Conservation (phyloP, 2,329 filamentous ascomycete genomes). For the Verticillium longisporum region DNA sequence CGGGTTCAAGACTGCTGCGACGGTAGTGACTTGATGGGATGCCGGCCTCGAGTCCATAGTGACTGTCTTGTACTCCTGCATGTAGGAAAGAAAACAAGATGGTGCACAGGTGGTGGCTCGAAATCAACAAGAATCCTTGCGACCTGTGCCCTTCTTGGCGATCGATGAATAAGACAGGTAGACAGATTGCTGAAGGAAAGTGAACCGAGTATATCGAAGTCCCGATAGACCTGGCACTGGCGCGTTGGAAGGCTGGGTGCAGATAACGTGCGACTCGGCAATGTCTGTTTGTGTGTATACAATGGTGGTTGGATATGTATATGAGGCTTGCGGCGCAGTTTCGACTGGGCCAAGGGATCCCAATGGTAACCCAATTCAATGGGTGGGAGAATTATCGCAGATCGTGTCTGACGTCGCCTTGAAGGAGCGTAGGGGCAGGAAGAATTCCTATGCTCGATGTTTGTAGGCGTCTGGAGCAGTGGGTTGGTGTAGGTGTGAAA, state of each 20-base stretch:
- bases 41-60: constrained; percentile 31
- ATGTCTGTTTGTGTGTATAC: background rate
- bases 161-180: too few relatives aligned
- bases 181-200: too few relatives aligned
- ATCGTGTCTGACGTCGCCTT: background rate
- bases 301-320: background rate
- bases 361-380: background rate
- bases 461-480: background rate
- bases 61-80: constrained; percentile 5
- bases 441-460: background rate
- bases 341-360: background rate
- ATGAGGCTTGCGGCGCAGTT: background rate
- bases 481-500: background rate
- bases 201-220: too few relatives aligned
- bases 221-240: background rate
- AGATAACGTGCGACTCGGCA: too few relatives aligned
- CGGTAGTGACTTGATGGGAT: constrained; percentile 35
- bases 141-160: background rate
- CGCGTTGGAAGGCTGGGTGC: background rate
- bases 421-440: background rate
- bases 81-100: background rate
- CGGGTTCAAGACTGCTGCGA: constrained; percentile 44
- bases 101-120: background rate
- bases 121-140: too few relatives aligned
- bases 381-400: background rate